Evolutionary conservation across 1,284 basidiomycete species (phyloP).

Genomic region (Golubevia pallescens): DNA sequence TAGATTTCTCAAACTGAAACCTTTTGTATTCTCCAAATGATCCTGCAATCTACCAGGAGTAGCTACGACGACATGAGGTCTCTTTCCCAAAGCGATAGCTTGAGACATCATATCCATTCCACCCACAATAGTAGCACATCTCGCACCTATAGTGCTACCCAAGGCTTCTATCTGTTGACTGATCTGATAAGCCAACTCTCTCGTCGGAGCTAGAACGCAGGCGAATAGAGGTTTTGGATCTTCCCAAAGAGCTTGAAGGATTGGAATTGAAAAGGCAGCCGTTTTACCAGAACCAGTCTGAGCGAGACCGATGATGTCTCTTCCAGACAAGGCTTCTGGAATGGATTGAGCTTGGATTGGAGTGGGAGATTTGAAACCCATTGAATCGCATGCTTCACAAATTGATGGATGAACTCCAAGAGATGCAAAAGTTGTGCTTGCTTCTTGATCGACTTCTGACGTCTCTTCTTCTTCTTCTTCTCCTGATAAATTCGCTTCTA

Average conservation of each 20-base stretch:
- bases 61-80: conserved; percentile 92
- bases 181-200: conserved; percentile 98
- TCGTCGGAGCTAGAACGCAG: conserved; percentile 90
- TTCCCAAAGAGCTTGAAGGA: conserved; percentile 95
- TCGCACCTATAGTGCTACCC: background rate
- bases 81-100: conserved; percentile 54
- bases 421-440: conserved; percentile 66
- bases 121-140: conserved; percentile 50
- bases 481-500: too few species aligned
- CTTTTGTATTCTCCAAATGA: conserved; percentile 97
- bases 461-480: conserved; percentile 15
- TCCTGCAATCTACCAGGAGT: conserved; percentile 94
- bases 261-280: conserved; percentile 93
- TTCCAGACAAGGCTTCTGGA: conserved; percentile 85
- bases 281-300: conserved; percentile 98
- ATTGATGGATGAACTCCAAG: conserved; percentile 89
- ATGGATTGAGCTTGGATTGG: conserved; percentile 90
- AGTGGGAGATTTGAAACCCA: conserved; percentile 86
- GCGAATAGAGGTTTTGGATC: conserved; percentile 92
- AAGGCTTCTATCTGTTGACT: conserved; percentile 89
- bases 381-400: conserved; percentile 80
- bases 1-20: conserved; percentile 84
- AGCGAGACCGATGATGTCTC: conserved; percentile 96
- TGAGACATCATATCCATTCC: conserved; percentile 65
- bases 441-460: conserved; percentile 7